These are phyloP conservation scores for Piloderma croceum DNA, from an alignment of 768 basidiomycete genomes.

Conservation along the genomic window DNA sequence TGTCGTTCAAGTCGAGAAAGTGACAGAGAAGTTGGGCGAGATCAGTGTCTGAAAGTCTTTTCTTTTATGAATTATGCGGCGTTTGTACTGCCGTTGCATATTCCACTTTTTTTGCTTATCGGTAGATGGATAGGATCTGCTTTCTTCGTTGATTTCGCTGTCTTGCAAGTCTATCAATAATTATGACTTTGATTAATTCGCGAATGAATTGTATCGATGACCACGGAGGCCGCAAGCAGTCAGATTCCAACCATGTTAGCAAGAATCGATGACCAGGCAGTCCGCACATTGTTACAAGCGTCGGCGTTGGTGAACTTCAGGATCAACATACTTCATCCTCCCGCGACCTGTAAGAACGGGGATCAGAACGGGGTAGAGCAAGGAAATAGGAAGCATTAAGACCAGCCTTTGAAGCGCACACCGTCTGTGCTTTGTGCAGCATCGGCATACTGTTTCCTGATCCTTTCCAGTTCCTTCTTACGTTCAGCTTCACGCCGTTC, in stretches of 20 bases:
- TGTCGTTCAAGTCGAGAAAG: slow-evolving; percentile 13
- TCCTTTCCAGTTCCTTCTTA: slow-evolving; percentile 42
- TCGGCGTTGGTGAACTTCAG: slow-evolving; percentile 37
- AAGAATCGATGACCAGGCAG: neutral
- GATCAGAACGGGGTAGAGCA: too few relatives aligned
- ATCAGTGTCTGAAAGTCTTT: slow-evolving; percentile 32
- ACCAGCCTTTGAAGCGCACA: slow-evolving; percentile 60
- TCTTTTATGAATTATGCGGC: too few relatives aligned
- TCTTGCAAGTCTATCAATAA: neutral
- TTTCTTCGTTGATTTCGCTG: slow-evolving; percentile 6
- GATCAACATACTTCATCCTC: slow-evolving; percentile 63
- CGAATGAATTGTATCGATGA: too few relatives aligned
- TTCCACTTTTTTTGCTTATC: neutral
- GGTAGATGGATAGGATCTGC: slow-evolving; percentile 10
- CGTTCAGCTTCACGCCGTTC: slow-evolving; percentile 47
- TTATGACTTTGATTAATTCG: slow-evolving; percentile 13
- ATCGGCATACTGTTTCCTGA: slow-evolving; percentile 36
- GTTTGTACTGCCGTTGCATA: slow-evolving; percentile 1
- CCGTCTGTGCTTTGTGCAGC: slow-evolving; percentile 34
- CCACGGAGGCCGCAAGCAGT: too few relatives aligned
- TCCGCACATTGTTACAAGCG: neutral
- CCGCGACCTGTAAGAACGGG: slow-evolving; percentile 42
- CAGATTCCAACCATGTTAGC: slow-evolving; percentile 1
- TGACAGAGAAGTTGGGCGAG: slow-evolving; percentile 31
- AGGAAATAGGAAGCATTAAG: neutral